Conservation (phyloP, 805 yeast genomes). For the Schwanniomyces yamadae region DNA sequence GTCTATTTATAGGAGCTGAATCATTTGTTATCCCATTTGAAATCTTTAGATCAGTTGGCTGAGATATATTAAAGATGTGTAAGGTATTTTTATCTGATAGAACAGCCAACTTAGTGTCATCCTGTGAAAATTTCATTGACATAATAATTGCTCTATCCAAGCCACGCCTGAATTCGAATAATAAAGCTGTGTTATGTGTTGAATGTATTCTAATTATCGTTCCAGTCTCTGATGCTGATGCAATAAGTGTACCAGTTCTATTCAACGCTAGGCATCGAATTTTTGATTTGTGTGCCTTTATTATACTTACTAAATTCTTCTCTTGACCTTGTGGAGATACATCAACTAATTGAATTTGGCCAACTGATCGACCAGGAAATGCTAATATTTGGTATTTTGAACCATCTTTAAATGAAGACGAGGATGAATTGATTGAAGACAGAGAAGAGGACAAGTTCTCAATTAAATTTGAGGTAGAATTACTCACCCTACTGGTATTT, state of each 20-base stretch:
- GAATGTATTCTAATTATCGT: constrained; percentile 77
- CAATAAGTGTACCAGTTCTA: constrained; percentile 63
- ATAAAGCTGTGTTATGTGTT: constrained; percentile 60
- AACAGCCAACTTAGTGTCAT: constrained; percentile 75
- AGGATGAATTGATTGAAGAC: constrained; percentile 5
- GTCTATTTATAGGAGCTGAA: constrained; percentile 42
- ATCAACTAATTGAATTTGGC: constrained; percentile 80
- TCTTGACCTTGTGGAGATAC: constrained; percentile 65
- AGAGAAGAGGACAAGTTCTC: constrained; percentile 1
- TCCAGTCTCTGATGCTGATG: constrained; percentile 81
- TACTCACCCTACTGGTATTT: constrained; percentile 10
- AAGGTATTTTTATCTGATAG: constrained; percentile 86
- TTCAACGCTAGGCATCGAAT: constrained; percentile 65
- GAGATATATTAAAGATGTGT: constrained; percentile 68
- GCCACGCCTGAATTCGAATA: constrained; percentile 89
- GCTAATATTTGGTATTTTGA: constrained; percentile 56
- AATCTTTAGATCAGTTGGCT: constrained; percentile 9
- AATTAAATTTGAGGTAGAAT: neutral
- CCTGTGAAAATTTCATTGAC: constrained; percentile 80
- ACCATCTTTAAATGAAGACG: constrained; percentile 7
- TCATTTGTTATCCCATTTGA: neutral
- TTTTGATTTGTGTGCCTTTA: constrained; percentile 73
- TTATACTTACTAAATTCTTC: constrained; percentile 60
- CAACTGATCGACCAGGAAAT: constrained; percentile 72
- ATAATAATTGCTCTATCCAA: constrained; percentile 79